These are phyloP conservation scores for Trypanosoma cruzi DNA, from an alignment of 208 protist species.

Conservation along the genomic window DNA sequence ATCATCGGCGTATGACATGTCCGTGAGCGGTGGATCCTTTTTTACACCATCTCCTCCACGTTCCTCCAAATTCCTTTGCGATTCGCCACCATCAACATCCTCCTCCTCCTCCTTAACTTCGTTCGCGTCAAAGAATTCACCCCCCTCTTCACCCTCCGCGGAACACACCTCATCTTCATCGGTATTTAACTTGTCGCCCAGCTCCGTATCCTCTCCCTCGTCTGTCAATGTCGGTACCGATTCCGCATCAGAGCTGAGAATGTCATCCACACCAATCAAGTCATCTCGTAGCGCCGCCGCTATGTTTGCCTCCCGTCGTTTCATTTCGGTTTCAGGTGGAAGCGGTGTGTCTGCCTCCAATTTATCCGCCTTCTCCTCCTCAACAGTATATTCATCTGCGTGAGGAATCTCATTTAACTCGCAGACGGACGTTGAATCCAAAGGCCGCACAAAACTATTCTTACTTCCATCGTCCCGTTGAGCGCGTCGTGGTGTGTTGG, in stretches of 20 bases:
- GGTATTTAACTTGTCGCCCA: neutral
- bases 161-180: neutral
- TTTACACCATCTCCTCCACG: neutral
- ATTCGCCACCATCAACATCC: neutral
- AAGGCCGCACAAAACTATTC: neutral
- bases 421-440: neutral
- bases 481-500: neutral
- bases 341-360: neutral
- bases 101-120: neutral
- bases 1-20: constrained; percentile 14
- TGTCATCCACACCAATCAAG: constrained; percentile 39
- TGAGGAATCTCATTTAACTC: neutral
- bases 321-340: neutral
- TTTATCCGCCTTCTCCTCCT: neutral
- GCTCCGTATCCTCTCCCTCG: constrained; percentile 5
- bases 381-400: neutral
- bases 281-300: constrained; percentile 31
- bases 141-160: constrained; percentile 2
- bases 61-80: neutral
- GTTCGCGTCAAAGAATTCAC: constrained; percentile 4
- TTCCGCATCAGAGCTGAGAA: constrained; percentile 16
- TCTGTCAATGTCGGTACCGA: neutral
- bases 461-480: neutral
- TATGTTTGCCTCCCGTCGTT: constrained; percentile 22
- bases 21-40: neutral